A percentile compares a stretch with the other conserved stretches of the same genome.
Evolutionary conservation across 306 rosid genomes (phyloP).

Genomic region (Quercus glauca): DNA sequence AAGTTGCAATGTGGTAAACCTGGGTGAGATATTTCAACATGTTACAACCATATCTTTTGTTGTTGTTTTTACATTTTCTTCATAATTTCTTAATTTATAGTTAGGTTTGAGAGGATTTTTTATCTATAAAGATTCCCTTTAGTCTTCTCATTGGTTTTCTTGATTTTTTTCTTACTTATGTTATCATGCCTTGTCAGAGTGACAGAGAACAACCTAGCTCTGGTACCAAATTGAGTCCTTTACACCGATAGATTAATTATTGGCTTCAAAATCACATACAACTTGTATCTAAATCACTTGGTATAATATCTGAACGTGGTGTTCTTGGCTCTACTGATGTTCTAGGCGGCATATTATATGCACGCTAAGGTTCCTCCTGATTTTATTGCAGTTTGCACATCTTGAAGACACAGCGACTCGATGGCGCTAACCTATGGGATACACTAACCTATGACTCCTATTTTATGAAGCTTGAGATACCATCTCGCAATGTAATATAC

Average conservation of each 20-base stretch:
- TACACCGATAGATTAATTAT: neutral
- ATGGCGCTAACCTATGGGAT: no score
- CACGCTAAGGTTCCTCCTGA: conserved; percentile 22
- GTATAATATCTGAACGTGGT: conserved; percentile 3
- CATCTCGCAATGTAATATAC: no score
- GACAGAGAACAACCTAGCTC: no score
- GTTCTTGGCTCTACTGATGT: conserved; percentile 11
- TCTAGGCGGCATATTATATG: conserved; percentile 13
- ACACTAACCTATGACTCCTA: no score
- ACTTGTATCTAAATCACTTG: conserved; percentile 6
- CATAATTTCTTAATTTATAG: neutral
- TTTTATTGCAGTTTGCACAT: neutral
- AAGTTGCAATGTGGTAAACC: neutral
- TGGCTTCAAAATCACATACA: neutral
- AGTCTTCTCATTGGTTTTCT: neutral
- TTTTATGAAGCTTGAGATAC: no score
- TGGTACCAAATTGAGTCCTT: neutral
- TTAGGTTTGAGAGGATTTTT: neutral
- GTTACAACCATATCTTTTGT: conserved; percentile 2
- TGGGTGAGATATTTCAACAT: neutral
- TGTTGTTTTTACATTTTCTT: neutral
- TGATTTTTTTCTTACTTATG: neutral
- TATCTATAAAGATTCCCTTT: neutral
- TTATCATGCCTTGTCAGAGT: neutral
- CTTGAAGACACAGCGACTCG: conserved; percentile 16